Evolutionary conservation across 805 yeast genomes (phyloP).

Genomic region (Yarrowia bubula): DNA sequence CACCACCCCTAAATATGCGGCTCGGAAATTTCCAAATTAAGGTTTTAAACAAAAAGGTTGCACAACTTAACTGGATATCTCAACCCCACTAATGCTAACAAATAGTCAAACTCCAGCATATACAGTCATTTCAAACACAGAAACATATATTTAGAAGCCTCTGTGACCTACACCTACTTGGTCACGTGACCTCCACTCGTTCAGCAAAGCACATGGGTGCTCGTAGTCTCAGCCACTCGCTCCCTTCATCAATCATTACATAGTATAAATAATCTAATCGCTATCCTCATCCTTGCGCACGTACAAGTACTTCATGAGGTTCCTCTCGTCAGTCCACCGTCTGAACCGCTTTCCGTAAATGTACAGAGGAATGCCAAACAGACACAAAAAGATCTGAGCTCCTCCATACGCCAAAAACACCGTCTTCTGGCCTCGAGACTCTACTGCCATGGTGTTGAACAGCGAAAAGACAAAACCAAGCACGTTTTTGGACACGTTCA

Average conservation of each 20-base stretch:
- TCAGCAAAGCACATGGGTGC: too few relatives aligned
- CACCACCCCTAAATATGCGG: too few relatives aligned
- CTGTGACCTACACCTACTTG: too few relatives aligned
- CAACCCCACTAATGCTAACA: too few relatives aligned
- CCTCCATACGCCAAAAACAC: conserved; percentile 54
- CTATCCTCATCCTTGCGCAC: conserved; percentile 35
- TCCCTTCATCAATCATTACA: conserved; percentile 32
- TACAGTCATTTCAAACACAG: too few relatives aligned
- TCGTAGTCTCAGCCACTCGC: too few relatives aligned
- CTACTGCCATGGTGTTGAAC: conserved; percentile 51
- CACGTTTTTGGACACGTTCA: conserved; percentile 54
- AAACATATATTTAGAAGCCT: too few relatives aligned
- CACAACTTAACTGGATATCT: too few relatives aligned
- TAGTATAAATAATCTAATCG: background rate
- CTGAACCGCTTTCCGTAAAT: conserved; percentile 53
- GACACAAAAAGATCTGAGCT: conserved; percentile 49
- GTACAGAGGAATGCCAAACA: conserved; percentile 52
- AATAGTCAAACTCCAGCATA: too few relatives aligned
- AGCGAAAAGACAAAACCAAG: conserved; percentile 57
- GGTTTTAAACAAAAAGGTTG: too few relatives aligned
- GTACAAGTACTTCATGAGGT: conserved; percentile 45
- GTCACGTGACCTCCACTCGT: too few relatives aligned
- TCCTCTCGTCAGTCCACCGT: conserved; percentile 51
- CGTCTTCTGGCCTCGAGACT: conserved; percentile 45
- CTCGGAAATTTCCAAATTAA: too few relatives aligned